Evolutionary conservation across 2,329 filamentous ascomycete species (phyloP).

Genomic region (Monosporascus sp.): DNA sequence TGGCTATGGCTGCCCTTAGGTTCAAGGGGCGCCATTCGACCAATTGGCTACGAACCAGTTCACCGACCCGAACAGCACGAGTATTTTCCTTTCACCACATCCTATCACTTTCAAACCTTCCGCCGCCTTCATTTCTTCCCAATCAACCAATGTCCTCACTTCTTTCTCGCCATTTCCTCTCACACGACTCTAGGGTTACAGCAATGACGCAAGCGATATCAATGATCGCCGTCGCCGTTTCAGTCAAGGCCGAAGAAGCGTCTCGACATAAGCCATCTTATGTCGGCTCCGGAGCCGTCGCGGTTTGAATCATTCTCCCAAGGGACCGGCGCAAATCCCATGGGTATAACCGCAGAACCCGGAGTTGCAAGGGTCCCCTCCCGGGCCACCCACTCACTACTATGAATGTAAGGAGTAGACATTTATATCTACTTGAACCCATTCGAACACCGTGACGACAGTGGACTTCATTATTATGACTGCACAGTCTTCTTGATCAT

Average conservation of each 20-base stretch:
- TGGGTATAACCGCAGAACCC: conserved; percentile 16
- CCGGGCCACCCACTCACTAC: conserved; percentile 12
- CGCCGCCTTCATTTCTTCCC: conserved; percentile 10
- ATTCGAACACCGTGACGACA: too few species aligned
- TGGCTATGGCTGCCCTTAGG: conserved; percentile 25
- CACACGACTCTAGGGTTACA: neutral
- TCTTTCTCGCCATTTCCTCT: neutral
- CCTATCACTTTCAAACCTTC: neutral
- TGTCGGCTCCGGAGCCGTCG: conserved; percentile 57
- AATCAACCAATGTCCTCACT: neutral
- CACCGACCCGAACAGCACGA: conserved; percentile 99
- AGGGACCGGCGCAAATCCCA: conserved; percentile 17
- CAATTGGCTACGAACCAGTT: conserved; percentile 88
- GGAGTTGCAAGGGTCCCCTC: conserved; percentile 25
- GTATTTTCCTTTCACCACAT: conserved; percentile 60
- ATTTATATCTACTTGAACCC: too few species aligned
- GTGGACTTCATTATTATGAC: too few species aligned
- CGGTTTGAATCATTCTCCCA: conserved; percentile 48
- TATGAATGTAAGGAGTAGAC: too few species aligned
- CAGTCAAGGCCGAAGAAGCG: conserved; percentile 32
- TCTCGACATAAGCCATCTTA: conserved; percentile 49
- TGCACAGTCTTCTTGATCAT: too few species aligned
- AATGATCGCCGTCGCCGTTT: conserved; percentile 1
- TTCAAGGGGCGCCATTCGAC: conserved; percentile 36
- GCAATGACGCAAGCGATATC: conserved; percentile 14